Evolutionary conservation across 2,329 filamentous ascomycete species (phyloP).

Genomic region (Phyllosticta citriasiana): DNA sequence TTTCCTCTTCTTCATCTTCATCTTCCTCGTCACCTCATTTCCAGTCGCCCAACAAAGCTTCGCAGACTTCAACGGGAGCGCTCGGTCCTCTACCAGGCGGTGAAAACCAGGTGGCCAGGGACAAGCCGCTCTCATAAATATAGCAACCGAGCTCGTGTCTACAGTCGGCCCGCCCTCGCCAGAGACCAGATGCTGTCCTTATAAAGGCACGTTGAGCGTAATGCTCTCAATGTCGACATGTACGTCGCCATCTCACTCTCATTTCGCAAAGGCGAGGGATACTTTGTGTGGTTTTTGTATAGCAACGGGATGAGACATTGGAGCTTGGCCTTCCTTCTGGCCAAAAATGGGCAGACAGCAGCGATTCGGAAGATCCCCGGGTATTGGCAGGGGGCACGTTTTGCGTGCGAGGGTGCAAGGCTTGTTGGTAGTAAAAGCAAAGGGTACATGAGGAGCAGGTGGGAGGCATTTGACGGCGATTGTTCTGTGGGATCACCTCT

Average conservation of each 20-base stretch:
- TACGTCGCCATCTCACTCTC: not conserved
- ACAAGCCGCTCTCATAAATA: not conserved
- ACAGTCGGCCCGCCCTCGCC: not conserved
- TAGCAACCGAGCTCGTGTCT: not conserved
- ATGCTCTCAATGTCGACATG: not conserved
- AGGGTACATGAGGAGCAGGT: no score
- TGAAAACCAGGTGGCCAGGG: not conserved
- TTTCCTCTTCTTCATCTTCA: not conserved
- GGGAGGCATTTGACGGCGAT: no score
- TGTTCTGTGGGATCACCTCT: no score
- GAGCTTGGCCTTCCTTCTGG: not conserved
- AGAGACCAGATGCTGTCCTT: not conserved
- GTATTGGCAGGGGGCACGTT: not conserved
- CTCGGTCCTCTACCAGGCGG: not conserved
- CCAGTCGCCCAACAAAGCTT: not conserved
- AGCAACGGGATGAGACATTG: not conserved
- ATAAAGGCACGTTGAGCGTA: not conserved
- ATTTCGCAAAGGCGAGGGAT: not conserved
- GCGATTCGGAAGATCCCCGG: not conserved
- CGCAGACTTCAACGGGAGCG: not conserved
- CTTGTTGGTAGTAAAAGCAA: no score
- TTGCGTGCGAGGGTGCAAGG: not conserved
- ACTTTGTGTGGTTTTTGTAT: not conserved
- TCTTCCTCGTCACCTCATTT: not conserved
- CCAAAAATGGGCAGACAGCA: not conserved